A percentile compares a stretch with the other conserved stretches of the same genome.
Conservation (phyloP, 2,329 filamentous ascomycete species). For the Arthroderma sp. region DNA sequence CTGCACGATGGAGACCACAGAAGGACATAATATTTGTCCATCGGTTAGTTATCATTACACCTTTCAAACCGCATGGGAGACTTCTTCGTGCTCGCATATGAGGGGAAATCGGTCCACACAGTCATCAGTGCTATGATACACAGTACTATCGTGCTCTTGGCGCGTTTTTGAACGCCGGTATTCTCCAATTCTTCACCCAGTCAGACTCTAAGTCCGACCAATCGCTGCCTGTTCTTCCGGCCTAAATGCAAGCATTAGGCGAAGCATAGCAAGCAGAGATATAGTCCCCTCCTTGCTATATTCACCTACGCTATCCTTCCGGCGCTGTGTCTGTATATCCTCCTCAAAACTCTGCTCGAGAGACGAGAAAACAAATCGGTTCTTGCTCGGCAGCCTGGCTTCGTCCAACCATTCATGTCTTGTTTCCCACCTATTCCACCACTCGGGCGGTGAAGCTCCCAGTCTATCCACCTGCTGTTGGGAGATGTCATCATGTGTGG, state of each 20-base stretch:
- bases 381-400: neutral
- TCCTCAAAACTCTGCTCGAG: neutral
- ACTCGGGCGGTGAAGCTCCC: neutral
- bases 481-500: slow-evolving; percentile 1
- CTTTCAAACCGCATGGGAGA: too few relatives aligned
- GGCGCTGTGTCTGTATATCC: neutral
- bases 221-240: neutral
- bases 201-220: neutral
- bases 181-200: neutral
- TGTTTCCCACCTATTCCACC: slow-evolving; percentile 2
- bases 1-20: too few relatives aligned
- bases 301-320: neutral
- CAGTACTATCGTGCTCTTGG: too few relatives aligned
- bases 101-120: too few relatives aligned
- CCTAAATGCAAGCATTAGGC: neutral
- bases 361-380: neutral
- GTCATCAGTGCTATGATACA: too few relatives aligned
- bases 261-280: neutral
- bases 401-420: neutral
- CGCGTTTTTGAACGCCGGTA: neutral
- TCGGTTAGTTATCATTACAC: too few relatives aligned
- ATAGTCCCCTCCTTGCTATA: neutral
- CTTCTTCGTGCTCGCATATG: too few relatives aligned
- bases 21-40: too few relatives aligned
- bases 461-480: slow-evolving; percentile 1